Conservation (phyloP, 352 stramenopile genomes). For the Phytopythium kandeliae region DNA sequence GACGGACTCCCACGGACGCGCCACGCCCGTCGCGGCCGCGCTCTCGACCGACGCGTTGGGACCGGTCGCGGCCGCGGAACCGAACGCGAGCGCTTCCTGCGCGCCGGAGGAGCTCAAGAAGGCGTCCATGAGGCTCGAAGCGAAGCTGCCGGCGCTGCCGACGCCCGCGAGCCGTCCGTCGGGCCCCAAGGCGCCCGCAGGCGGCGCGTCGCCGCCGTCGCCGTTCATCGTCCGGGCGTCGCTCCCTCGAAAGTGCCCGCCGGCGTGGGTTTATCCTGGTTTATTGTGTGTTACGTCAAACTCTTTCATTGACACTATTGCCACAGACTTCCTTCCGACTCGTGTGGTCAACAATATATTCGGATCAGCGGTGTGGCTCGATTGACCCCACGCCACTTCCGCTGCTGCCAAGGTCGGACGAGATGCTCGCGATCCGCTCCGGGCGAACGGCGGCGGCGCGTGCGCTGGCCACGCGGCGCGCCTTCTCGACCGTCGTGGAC, state of each 20-base stretch:
- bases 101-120: neutral
- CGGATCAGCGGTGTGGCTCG: too few species aligned
- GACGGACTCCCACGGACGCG: conserved; percentile 11
- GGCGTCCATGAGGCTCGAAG: neutral
- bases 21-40: neutral
- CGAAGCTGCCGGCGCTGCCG: too few species aligned
- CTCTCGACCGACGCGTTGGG: neutral
- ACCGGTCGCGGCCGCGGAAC: neutral
- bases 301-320: too few species aligned
- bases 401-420: neutral
- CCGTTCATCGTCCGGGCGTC: conserved; percentile 6
- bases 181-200: neutral
- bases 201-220: neutral
- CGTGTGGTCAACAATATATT: neutral
- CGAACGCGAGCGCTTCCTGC: neutral
- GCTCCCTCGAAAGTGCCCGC: too few species aligned
- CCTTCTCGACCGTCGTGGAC: conserved; percentile 60
- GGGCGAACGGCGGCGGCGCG: neutral
- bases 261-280: too few species aligned
- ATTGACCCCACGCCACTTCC: too few species aligned
- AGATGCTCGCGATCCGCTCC: conserved; percentile 14
- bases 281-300: neutral
- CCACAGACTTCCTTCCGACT: neutral
- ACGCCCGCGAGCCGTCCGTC: neutral
- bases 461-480: conserved; percentile 9